phyloP scores from a whole-genome alignment of 305 asterid genomes.

The Coffea humblotiana region DNA sequence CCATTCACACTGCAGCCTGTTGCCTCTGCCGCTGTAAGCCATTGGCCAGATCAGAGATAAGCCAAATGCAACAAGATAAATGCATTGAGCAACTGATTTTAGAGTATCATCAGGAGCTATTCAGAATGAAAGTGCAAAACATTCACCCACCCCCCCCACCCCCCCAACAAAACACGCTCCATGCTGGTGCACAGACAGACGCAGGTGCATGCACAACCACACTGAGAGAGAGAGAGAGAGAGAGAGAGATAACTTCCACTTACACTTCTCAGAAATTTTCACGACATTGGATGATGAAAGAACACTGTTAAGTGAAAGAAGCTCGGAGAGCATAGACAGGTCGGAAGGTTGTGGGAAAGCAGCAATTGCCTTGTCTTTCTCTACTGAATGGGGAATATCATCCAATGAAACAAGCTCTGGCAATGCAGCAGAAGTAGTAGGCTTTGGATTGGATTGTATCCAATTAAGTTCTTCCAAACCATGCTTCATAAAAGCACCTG shows the following conservation, averaged over 20 bases:
- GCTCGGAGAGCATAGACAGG: conserved; percentile 48
- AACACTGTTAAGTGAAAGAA: conserved; percentile 36
- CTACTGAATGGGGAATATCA: conserved; percentile 31
- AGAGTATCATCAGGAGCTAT: neutral
- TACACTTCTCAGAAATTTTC: conserved; percentile 38
- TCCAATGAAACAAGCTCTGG: conserved; percentile 38
- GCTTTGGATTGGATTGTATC: conserved; percentile 31
- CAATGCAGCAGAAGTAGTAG: conserved; percentile 25
- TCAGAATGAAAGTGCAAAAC: conserved; percentile 12
- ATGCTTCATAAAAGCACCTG: conserved; percentile 22
- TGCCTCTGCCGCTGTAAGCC: conserved; percentile 35
- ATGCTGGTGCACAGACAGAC: neutral
- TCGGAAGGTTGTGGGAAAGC: conserved; percentile 41
- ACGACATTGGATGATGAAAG: conserved; percentile 32
- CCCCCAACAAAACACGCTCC: too few relatives aligned
- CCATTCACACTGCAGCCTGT: conserved; percentile 24
- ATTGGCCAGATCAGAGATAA: conserved; percentile 12
- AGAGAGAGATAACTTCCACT: conserved; percentile 22
- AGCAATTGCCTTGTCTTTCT: conserved; percentile 22
- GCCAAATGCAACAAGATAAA: conserved; percentile 18
- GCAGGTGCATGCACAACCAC: too few relatives aligned
- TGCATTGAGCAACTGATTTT: neutral
- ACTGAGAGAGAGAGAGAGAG: conserved; percentile 13
- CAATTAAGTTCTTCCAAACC: conserved; percentile 39
- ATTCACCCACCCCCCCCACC: neutral